Conservation (phyloP, 129 eudicot genomes). For the Arctium lappa region DNA sequence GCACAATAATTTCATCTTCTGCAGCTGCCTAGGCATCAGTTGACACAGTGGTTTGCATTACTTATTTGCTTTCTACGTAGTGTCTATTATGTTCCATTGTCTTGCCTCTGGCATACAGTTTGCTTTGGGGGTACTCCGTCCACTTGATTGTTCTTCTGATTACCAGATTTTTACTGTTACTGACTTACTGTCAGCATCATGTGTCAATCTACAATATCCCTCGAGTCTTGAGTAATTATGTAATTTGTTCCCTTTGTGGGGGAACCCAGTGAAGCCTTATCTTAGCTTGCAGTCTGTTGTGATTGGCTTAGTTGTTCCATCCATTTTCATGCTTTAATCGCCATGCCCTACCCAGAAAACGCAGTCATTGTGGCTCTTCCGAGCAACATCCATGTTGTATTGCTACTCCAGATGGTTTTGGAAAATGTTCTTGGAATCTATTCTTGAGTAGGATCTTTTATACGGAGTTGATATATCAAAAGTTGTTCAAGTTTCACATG, state of each 20-base stretch:
- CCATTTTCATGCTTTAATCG: not conserved
- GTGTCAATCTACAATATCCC: not conserved
- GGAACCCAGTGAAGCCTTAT: not conserved
- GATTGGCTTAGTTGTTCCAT: not conserved
- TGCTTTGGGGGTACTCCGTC: not conserved
- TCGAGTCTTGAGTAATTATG: not conserved
- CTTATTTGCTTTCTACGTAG: not conserved
- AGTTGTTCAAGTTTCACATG: not conserved
- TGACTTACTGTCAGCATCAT: not conserved
- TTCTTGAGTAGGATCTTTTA: not conserved
- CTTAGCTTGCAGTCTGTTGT: not conserved
- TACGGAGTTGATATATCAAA: not conserved
- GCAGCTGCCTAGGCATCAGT: not conserved
- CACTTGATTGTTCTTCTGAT: not conserved
- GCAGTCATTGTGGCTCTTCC: not conserved
- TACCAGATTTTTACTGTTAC: not conserved
- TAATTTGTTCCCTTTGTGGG: not conserved
- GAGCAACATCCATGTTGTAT: not conserved
- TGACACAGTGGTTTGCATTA: not conserved
- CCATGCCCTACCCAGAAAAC: not conserved
- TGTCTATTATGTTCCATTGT: not conserved
- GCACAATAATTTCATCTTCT: not conserved
- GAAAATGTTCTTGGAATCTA: not conserved
- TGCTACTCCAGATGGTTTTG: not conserved
- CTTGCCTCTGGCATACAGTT: not conserved